A percentile compares a stretch with the other conserved stretches of the same genome.
phyloP scores from a whole-genome alignment of 306 rosid genomes.

The Dryas octopetala region DNA sequence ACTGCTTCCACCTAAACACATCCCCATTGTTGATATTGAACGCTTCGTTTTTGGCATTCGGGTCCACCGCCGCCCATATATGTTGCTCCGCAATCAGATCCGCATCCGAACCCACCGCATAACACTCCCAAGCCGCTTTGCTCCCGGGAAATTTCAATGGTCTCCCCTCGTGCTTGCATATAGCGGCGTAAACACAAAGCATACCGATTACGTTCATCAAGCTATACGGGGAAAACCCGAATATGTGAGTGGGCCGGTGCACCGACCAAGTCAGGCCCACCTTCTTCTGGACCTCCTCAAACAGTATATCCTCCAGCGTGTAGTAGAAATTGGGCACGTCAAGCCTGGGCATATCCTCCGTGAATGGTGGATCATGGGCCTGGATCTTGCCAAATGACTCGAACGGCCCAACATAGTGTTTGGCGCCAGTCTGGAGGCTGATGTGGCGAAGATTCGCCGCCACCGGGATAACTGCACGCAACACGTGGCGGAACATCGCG shows the following conservation, averaged over 20 bases:
- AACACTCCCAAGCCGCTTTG: conserved; percentile 48
- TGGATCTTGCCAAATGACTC: conserved; percentile 28
- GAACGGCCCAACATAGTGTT: conserved; percentile 55
- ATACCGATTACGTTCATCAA: conserved; percentile 55
- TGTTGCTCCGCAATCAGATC: conserved; percentile 78
- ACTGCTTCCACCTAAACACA: conserved; percentile 61
- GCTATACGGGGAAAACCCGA: conserved; percentile 65
- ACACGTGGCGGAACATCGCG: conserved; percentile 53
- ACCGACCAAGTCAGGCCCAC: conserved; percentile 56
- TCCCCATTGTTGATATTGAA: conserved; percentile 64
- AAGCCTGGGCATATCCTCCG: conserved; percentile 59
- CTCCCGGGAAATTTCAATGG: conserved; percentile 60
- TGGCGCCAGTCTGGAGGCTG: conserved; percentile 56
- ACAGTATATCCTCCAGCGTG: conserved; percentile 49
- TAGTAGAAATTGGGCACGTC: conserved; percentile 54
- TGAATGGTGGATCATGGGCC: conserved; percentile 50
- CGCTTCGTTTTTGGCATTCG: conserved; percentile 54
- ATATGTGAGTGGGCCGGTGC: conserved; percentile 48
- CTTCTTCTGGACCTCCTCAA: conserved; percentile 44
- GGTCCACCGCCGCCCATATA: conserved; percentile 76
- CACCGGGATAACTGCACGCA: conserved; percentile 50
- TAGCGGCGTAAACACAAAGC: conserved; percentile 51
- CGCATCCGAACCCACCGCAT: conserved; percentile 45
- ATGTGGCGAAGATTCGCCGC: conserved; percentile 63
- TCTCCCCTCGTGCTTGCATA: conserved; percentile 59